These are phyloP conservation scores for Carex pumila DNA, from an alignment of 176 grass and related monocot genomes.

Conservation along the genomic window DNA sequence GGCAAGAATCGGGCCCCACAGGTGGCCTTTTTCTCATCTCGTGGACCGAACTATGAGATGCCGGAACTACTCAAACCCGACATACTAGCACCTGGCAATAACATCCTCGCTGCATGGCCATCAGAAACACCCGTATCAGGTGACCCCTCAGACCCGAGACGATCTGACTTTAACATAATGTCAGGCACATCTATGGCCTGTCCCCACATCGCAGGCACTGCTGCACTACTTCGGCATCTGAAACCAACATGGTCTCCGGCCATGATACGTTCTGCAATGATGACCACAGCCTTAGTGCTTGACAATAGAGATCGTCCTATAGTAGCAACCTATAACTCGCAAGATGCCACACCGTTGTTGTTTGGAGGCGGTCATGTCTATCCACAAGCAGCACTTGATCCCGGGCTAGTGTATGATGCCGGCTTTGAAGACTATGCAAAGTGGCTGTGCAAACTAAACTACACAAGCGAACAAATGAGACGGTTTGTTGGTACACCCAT, in stretches of 20 bases:
- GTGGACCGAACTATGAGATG: not conserved
- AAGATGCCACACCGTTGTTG: constrained; percentile 24
- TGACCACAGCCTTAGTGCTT: constrained; percentile 39
- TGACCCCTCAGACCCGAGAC: not conserved
- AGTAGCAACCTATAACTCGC: not conserved
- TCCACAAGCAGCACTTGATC: constrained; percentile 30
- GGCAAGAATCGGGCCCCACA: constrained; percentile 19
- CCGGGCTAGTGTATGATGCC: constrained; percentile 42
- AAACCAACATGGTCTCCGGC: constrained; percentile 23
- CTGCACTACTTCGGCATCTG: constrained; percentile 25
- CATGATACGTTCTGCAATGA: constrained; percentile 49
- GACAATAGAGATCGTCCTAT: constrained; percentile 33
- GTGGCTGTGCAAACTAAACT: constrained; percentile 40
- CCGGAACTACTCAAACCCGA: constrained; percentile 27
- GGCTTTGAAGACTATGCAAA: constrained; percentile 25
- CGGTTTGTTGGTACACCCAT: not conserved
- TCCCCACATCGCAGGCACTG: constrained; percentile 26
- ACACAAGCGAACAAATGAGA: constrained; percentile 20
- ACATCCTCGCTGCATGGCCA: constrained; percentile 33
- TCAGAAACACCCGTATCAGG: not conserved
- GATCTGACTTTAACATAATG: constrained; percentile 16
- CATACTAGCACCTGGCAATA: constrained; percentile 13
- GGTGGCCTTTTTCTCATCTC: constrained; percentile 22
- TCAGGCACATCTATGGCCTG: constrained; percentile 33
- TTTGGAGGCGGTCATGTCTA: constrained; percentile 22